Percentiles rank a stretch among this genome's conserved stretches.
Evolutionary conservation across 2,329 filamentous ascomycete genomes (phyloP).

Genomic region (Penicillium janthinellum): DNA sequence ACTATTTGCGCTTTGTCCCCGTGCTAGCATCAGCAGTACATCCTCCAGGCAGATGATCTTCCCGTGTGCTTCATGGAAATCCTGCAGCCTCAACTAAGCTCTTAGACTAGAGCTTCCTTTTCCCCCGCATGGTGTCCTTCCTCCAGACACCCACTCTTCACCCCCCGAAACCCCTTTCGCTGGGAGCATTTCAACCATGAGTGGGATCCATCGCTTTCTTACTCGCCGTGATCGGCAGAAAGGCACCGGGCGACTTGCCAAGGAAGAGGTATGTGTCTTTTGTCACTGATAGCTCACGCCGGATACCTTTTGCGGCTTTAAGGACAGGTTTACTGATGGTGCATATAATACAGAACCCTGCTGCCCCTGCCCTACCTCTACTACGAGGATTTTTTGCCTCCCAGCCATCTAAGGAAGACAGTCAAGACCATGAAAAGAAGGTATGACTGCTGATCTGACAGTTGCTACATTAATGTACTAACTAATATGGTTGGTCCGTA

Average conservation of each 20-base stretch:
- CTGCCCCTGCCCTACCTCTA: conserved; percentile 29
- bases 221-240: conserved; percentile 42
- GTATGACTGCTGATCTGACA: conserved; percentile 21
- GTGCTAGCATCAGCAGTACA: conserved; percentile 23
- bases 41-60: conserved; percentile 26
- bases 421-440: conserved; percentile 39
- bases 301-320: neutral
- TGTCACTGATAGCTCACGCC: neutral
- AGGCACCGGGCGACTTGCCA: conserved; percentile 32
- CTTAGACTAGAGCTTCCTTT: conserved; percentile 13
- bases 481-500: conserved; percentile 23
- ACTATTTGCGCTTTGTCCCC: conserved; percentile 3
- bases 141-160: neutral
- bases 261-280: conserved; percentile 34
- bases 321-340: conserved; percentile 10
- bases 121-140: conserved; percentile 29
- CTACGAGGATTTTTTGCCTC: conserved; percentile 38
- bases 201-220: conserved; percentile 46
- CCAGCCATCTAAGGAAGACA: conserved; percentile 21
- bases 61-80: conserved; percentile 27
- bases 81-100: conserved; percentile 31
- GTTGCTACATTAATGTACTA: conserved; percentile 10
- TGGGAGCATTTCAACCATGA: conserved; percentile 33
- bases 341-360: conserved; percentile 22
- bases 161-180: neutral